phyloP scores from a whole-genome alignment of 169 alveolate genomes.

The Toxoplasma gondii region DNA sequence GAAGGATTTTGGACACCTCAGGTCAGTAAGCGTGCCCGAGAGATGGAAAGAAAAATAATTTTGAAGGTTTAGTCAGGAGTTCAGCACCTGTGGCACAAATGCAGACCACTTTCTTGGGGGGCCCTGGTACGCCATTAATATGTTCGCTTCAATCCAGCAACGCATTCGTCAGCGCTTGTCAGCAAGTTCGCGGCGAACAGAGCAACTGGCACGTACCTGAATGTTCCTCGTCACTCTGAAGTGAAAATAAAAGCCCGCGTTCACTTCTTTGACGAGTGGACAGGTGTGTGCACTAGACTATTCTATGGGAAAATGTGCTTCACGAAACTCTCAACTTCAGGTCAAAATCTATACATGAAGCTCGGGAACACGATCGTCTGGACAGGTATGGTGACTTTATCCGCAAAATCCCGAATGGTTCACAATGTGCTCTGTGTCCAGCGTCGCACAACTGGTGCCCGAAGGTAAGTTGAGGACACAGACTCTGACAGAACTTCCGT shows the following conservation, averaged over 20 bases:
- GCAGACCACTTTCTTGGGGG: conserved; percentile 60
- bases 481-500: not conserved
- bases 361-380: conserved; percentile 47
- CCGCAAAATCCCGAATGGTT: not conserved
- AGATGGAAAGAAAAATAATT: not conserved
- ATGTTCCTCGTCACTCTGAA: conserved; percentile 59
- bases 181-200: conserved; percentile 68
- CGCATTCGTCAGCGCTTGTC: not conserved
- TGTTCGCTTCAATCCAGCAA: not conserved
- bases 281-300: conserved; percentile 32
- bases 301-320: not conserved
- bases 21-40: not conserved
- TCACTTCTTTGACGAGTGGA: conserved; percentile 72
- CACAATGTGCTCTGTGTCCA: not conserved
- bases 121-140: conserved; percentile 50
- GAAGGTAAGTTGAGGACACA: not conserved
- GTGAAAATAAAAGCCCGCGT: conserved; percentile 65
- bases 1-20: conserved; percentile 45
- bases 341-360: conserved; percentile 56
- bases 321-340: not conserved
- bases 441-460: conserved; percentile 27
- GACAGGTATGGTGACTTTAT: conserved; percentile 22
- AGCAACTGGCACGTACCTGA: conserved; percentile 47
- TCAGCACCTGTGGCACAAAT: conserved; percentile 46
- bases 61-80: not conserved